A percentile compares a stretch with the other conserved stretches of the same genome.
Conservation (phyloP, 31 red algal genomes). For the Pterothamnion heteromorphum region DNA sequence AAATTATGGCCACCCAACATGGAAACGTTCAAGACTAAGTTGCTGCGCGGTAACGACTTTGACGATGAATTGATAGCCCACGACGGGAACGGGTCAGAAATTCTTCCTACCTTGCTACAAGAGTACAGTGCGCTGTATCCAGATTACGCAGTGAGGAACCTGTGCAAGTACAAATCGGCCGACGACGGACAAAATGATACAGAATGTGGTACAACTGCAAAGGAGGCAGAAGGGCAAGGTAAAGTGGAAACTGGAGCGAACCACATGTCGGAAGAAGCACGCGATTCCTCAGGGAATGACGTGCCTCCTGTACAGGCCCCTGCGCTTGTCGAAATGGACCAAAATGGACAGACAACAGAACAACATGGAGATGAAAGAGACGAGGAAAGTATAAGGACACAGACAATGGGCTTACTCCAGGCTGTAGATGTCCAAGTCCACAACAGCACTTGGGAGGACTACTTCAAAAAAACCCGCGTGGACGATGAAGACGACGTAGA, state of each 20-base stretch:
- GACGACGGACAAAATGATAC: too few species aligned
- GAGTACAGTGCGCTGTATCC: too few species aligned
- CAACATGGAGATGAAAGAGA: background rate
- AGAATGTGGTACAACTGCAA: too few species aligned
- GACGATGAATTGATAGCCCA: background rate
- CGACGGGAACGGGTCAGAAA: background rate
- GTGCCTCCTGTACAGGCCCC: too few species aligned
- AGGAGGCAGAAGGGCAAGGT: too few species aligned
- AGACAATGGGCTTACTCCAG: background rate
- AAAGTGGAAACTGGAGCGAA: too few species aligned
- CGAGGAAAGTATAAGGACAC: background rate
- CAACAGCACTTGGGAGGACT: background rate
- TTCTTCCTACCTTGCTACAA: background rate
- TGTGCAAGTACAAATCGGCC: too few species aligned
- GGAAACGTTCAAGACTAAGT: background rate
- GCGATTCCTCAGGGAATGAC: too few species aligned
- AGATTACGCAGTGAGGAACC: too few species aligned
- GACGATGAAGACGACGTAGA: background rate
- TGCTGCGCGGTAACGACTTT: background rate
- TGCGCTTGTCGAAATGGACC: too few species aligned
- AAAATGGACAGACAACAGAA: too few species aligned
- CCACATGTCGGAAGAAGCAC: too few species aligned
- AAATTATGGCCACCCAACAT: background rate
- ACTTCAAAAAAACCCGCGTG: background rate
- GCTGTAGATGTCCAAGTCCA: background rate